Percentiles rank a stretch among this genome's conserved stretches.
These are phyloP conservation scores for Metarhizium album DNA, from an alignment of 2,329 filamentous ascomycete species.

Conservation along the genomic window DNA sequence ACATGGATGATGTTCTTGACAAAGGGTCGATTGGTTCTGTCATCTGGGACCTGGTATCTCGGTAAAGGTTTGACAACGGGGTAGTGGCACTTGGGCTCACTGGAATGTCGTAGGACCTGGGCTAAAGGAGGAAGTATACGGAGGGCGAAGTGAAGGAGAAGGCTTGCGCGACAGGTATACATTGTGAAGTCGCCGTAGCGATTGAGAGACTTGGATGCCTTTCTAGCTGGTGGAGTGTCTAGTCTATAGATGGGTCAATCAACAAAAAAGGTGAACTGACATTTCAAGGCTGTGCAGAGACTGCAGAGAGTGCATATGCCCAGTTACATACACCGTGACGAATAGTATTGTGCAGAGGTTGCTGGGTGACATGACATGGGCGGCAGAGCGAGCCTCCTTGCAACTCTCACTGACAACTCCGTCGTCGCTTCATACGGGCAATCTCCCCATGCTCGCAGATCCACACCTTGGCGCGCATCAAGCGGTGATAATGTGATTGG, in stretches of 20 bases:
- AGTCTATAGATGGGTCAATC: background rate
- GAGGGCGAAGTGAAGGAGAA: background rate
- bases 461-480: no score
- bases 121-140: background rate
- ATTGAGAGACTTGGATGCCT: background rate
- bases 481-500: no score
- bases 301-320: no score
- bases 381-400: no score
- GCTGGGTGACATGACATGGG: no score
- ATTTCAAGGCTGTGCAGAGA: background rate
- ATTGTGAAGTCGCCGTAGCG: background rate
- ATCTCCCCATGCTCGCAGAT: no score
- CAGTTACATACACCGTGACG: no score
- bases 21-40: background rate
- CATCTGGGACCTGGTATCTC: background rate
- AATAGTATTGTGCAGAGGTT: no score
- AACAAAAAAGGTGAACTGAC: background rate
- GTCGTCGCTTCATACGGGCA: no score
- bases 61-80: background rate
- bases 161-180: background rate
- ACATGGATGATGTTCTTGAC: background rate
- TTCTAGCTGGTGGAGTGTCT: background rate
- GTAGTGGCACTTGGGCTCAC: background rate
- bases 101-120: background rate
- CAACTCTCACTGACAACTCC: no score